Base-by-base conservation (phyloP, 202 grass and related monocot genomes). In the Alloteropsis angusta region DNA sequence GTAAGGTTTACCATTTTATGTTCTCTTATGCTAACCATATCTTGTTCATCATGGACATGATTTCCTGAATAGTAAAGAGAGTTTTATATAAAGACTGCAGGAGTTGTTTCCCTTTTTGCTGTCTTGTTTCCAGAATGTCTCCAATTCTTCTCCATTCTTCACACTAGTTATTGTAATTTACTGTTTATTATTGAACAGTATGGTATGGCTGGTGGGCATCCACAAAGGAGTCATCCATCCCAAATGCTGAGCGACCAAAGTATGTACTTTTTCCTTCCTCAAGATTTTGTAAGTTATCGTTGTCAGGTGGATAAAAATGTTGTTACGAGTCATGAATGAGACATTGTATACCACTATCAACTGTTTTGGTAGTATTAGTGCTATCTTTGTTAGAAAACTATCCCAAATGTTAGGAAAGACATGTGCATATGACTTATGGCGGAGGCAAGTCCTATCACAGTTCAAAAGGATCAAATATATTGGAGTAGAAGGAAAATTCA, bases 241-340 rank as follows among this genome's bases (percentile, higher is more conserved):
- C 96, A 99, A 78, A 87, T 99, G 76, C 32, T 99, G 73, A 84
- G 76, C 22, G 92, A 99, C 73, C 96, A 95, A 81, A 95, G 96
- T 99, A 95, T 37, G 89, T 80, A 25, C 28, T 35, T 6, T 26
- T 77, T 74, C 47, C 34, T 74, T 74, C 25, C 55, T 68, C 60
- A 64, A 71, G 30, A 28, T 46, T 73, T 77, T 21, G 44, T 47
- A 34, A 52, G 16, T 11, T 55, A 4, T 30, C n/a, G 9, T 63
- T 79, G 6, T 67, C 49, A 72, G 25, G 65, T 49, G 77, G 16
- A 52, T 39, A 19, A 67, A 35, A 52, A 35, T 62, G 5, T 55
- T 5, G 45, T 34, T 44, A 15, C 1, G 14, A 34, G 60, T 34
- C 16, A 71, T 70, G 26, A 69, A 58, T 35, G 21, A 74, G 25